Percentiles rank a stretch among this genome's conserved stretches.
Evolutionary conservation across 2,329 filamentous ascomycete species (phyloP).

Genomic region (Beauveria varroae): DNA sequence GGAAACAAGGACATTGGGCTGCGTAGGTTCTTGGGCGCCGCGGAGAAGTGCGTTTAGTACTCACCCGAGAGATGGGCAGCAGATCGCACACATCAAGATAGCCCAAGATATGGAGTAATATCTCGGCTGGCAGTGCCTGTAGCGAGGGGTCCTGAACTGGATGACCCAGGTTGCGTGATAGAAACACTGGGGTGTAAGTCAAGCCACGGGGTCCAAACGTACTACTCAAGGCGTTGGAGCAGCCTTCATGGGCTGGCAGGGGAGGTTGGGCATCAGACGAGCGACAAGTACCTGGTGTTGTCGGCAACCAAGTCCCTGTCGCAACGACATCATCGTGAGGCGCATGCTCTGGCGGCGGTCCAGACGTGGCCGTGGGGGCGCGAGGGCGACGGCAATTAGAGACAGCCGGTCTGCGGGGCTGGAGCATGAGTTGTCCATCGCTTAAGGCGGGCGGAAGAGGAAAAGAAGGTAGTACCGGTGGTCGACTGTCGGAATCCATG

Average conservation of each 20-base stretch:
- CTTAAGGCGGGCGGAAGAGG: background rate
- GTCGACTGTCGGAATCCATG: conserved; percentile 4
- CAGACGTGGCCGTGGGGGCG: conserved; percentile 4
- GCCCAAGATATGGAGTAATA: conserved; percentile 47
- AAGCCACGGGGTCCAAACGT: background rate
- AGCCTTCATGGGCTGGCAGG: background rate
- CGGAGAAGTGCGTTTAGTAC: conserved; percentile 17
- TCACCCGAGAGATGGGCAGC: conserved; percentile 48
- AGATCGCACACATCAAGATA: conserved; percentile 52
- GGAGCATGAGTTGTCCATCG: background rate
- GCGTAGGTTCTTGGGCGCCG: background rate
- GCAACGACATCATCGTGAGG: conserved; percentile 5
- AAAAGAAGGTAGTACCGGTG: background rate
- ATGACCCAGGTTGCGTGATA: conserved; percentile 2
- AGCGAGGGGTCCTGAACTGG: background rate
- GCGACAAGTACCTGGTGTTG: background rate
- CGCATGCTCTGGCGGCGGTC: background rate
- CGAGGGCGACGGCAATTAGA: conserved; percentile 2
- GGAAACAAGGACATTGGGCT: conserved; percentile 3
- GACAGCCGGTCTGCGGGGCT: background rate
- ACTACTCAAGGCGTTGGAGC: background rate
- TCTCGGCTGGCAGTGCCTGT: conserved; percentile 43
- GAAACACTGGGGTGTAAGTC: conserved; percentile 10
- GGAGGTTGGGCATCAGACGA: conserved; percentile 13
- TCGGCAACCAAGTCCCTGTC: background rate